A percentile compares a stretch with the other conserved stretches of the same genome.
Evolutionary conservation across 441 rosid species (phyloP).

Genomic region (Mallotus repandus): DNA sequence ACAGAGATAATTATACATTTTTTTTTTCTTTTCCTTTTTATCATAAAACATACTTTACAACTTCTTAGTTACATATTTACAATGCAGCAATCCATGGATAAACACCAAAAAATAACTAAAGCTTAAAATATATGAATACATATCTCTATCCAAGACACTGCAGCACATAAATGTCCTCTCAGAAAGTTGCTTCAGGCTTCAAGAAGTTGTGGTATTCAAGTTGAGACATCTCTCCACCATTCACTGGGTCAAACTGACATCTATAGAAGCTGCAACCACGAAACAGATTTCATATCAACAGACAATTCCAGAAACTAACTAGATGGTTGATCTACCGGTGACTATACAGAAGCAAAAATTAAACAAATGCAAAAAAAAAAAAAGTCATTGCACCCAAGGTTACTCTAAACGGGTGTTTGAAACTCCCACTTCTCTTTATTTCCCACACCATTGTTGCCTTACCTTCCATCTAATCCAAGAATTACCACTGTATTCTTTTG

Average conservation of each 20-base stretch:
- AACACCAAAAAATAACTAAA: not conserved
- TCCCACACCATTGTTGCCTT: constrained; percentile 9
- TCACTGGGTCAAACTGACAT: constrained; percentile 81
- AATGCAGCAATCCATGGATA: constrained; percentile 12
- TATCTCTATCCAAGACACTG: not conserved
- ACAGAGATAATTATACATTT: not conserved
- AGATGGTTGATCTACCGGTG: not conserved
- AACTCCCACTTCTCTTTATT: not conserved
- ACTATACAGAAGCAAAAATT: not conserved
- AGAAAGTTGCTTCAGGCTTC: constrained; percentile 67
- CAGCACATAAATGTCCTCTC: constrained; percentile 14
- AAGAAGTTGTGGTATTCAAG: constrained; percentile 79
- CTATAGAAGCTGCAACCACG: constrained; percentile 76
- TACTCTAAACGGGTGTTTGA: not conserved
- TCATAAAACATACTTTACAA: constrained; percentile 15
- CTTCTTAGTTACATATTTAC: constrained; percentile 29
- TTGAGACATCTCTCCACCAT: constrained; percentile 93
- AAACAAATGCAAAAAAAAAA: not conserved
- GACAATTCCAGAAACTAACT: not conserved
- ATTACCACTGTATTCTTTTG: constrained; percentile 81
- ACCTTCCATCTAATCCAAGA: constrained; percentile 97
- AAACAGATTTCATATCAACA: constrained; percentile 5
- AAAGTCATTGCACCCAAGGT: not conserved
- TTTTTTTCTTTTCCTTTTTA: too few species aligned
- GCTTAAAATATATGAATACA: not conserved